These are phyloP conservation scores for Aspergillus sp. DNA, from an alignment of 2,329 filamentous ascomycete species.

Conservation along the genomic window DNA sequence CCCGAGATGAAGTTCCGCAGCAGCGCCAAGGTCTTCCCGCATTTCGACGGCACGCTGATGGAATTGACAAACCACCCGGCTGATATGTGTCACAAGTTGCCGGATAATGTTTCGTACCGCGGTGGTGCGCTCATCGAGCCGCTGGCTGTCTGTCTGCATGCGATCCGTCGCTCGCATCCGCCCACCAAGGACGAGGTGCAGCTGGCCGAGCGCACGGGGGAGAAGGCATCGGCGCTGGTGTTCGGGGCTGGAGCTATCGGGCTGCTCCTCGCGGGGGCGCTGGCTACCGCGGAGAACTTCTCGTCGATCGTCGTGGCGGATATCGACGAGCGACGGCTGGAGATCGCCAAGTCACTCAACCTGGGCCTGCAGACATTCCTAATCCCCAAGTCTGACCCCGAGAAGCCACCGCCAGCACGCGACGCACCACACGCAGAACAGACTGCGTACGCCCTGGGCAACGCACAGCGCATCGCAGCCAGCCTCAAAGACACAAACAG, in stretches of 20 bases:
- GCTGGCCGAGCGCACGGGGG: conserved; percentile 34
- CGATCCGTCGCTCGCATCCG: conserved; percentile 47
- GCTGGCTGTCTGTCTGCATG: conserved; percentile 53
- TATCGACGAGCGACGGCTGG: conserved; percentile 49
- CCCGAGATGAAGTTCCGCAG: conserved; percentile 50
- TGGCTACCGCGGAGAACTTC: conserved; percentile 48
- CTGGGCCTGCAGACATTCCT: conserved; percentile 30
- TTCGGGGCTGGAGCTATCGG: conserved; percentile 57
- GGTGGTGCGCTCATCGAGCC: conserved; percentile 54
- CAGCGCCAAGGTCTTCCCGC: conserved; percentile 53
- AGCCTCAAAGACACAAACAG: conserved; percentile 20
- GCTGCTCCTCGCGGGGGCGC: conserved; percentile 50
- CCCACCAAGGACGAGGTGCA: conserved; percentile 28
- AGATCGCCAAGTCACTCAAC: conserved; percentile 43
- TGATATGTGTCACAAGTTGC: conserved; percentile 52
- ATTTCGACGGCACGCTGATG: conserved; percentile 57
- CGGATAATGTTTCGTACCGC: conserved; percentile 45
- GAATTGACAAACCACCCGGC: conserved; percentile 55
- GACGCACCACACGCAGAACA: conserved; percentile 27
- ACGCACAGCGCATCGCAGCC: conserved; percentile 29
- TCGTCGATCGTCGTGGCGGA: conserved; percentile 52
- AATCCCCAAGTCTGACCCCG: conserved; percentile 24
- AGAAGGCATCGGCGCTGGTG: conserved; percentile 45
- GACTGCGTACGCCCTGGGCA: conserved; percentile 25
- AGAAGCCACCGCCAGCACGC: conserved; percentile 22